A percentile compares a stretch with the other conserved stretches of the same genome.
Evolutionary conservation across 2,329 filamentous ascomycete genomes (phyloP).

Genomic region (Verticillium nonalfalfae): DNA sequence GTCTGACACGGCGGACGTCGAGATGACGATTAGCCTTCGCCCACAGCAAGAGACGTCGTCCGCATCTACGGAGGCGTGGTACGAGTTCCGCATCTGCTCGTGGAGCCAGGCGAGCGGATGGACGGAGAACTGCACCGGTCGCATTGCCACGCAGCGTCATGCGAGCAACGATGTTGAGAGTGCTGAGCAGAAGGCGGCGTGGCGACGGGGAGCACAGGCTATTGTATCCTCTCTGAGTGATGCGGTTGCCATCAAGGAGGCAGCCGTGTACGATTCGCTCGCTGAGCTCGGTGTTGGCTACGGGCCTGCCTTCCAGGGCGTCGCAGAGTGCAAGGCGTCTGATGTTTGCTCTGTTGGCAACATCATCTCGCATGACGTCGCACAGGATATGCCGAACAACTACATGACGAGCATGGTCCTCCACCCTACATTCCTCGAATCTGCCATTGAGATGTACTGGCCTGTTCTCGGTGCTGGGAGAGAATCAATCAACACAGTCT

Average conservation of each 20-base stretch:
- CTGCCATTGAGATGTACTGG: constrained; percentile 19
- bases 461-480: constrained; percentile 22
- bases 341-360: constrained; percentile 7
- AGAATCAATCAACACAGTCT: constrained; percentile 21
- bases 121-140: constrained; percentile 52
- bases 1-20: constrained; percentile 33
- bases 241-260: not conserved
- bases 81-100: constrained; percentile 51
- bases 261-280: constrained; percentile 38
- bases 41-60: constrained; percentile 33
- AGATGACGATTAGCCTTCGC: constrained; percentile 41
- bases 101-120: constrained; percentile 41
- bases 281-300: constrained; percentile 40
- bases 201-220: constrained; percentile 16
- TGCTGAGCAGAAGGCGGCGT: constrained; percentile 14
- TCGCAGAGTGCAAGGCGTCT: not conserved
- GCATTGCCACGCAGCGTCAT: constrained; percentile 29
- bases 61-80: constrained; percentile 34
- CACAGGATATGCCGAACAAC: constrained; percentile 14
- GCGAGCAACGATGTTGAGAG: constrained; percentile 31
- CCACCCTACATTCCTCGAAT: constrained; percentile 15
- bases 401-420: constrained; percentile 13
- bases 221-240: constrained; percentile 4
- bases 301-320: constrained; percentile 43
- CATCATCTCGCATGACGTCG: constrained; percentile 7